Conservation (phyloP, 148 eudicot genomes). For the Silene latifolia region DNA sequence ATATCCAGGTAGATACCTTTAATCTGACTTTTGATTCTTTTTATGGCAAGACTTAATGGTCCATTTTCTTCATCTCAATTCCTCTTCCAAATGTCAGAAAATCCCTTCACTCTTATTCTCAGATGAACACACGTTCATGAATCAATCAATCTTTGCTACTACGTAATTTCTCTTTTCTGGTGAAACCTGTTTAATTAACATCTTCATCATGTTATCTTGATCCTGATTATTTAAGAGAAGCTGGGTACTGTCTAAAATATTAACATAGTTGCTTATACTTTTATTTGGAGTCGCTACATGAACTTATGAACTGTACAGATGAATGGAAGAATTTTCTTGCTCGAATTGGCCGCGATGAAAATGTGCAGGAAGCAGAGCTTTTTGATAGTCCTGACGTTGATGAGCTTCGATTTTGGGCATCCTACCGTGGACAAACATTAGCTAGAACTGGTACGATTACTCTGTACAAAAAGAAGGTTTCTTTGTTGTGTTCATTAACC, state of each 20-base stretch:
- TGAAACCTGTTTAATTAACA: no score
- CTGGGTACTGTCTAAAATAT: not conserved
- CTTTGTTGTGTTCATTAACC: not conserved
- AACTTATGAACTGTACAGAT: constrained; percentile 37
- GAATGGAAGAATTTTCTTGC: constrained; percentile 97
- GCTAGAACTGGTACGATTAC: constrained; percentile 76
- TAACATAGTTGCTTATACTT: not conserved
- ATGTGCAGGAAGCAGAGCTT: constrained; percentile 67
- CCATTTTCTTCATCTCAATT: not conserved
- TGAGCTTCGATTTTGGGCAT: constrained; percentile 97
- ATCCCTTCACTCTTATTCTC: not conserved
- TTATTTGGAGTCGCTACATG: not conserved
- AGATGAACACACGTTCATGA: no score
- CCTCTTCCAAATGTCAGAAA: not conserved
- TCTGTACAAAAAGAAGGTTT: not conserved
- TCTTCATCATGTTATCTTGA: not conserved
- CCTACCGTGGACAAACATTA: constrained; percentile 91
- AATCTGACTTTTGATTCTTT: not conserved
- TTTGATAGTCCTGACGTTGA: constrained; percentile 73
- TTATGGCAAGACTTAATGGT: not conserved
- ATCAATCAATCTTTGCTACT: no score
- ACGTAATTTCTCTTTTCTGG: no score
- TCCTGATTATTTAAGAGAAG: not conserved
- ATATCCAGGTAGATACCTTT: constrained; percentile 64
- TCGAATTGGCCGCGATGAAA: constrained; percentile 91